phyloP scores from a whole-genome alignment of 495 filamentous ascomycete genomes.

The Parmelia sp. region DNA sequence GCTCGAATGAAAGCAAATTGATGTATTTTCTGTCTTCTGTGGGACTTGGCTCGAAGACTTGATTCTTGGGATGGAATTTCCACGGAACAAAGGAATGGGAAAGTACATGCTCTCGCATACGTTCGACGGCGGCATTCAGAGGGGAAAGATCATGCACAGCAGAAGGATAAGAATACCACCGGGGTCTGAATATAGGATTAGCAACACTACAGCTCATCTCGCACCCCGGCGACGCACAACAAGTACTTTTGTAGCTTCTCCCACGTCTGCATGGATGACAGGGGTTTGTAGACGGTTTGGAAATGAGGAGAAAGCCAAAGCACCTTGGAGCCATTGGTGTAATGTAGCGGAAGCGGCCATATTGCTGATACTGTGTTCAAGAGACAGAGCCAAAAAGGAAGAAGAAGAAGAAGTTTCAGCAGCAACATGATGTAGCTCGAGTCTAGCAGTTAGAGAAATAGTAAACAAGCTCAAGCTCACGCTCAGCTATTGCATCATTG shows the following conservation, averaged over 20 bases:
- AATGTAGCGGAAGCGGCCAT: constrained; percentile 31
- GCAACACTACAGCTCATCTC: too few species aligned
- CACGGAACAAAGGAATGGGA: not conserved
- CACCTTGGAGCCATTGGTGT: constrained; percentile 24
- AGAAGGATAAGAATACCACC: constrained; percentile 1
- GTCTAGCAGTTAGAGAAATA: too few species aligned
- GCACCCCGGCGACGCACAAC: too few species aligned
- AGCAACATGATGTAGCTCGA: constrained; percentile 1
- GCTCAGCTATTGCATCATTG: not conserved
- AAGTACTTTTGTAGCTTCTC: too few species aligned
- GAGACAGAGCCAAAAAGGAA: not conserved
- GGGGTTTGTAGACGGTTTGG: constrained; percentile 13
- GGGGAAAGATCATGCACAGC: not conserved
- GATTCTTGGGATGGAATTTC: not conserved
- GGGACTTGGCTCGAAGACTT: not conserved
- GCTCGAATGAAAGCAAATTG: too few species aligned
- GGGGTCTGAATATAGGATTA: not conserved
- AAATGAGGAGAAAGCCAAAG: constrained; percentile 31
- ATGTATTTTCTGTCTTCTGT: not conserved
- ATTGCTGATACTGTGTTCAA: constrained; percentile 18
- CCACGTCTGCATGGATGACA: constrained; percentile 4
- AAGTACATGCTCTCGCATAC: constrained; percentile 26
- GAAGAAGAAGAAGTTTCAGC: not conserved
- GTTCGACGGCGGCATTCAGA: constrained; percentile 35
- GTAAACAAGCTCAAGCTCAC: not conserved